These are phyloP conservation scores for Urochloa ruziziensis DNA, from an alignment of 176 grass and related monocot genomes.

Conservation along the genomic window DNA sequence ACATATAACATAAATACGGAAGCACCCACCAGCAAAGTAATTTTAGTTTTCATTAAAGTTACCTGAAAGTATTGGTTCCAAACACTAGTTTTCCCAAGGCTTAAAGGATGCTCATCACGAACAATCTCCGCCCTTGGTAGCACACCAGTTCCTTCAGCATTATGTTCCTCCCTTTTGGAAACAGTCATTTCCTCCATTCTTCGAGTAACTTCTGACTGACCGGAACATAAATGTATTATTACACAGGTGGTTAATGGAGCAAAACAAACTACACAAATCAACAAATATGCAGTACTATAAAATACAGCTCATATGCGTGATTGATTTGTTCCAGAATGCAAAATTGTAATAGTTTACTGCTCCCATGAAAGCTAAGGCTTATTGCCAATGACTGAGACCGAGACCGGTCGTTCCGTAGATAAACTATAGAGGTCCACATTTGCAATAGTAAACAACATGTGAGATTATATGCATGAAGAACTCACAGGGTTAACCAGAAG, in stretches of 20 bases:
- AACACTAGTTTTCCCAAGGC: conserved; percentile 85
- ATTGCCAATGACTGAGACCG: not conserved
- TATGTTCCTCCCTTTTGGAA: conserved; percentile 49
- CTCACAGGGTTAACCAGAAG: conserved; percentile 96
- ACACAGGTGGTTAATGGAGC: conserved; percentile 2
- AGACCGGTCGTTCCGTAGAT: not conserved
- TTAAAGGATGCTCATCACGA: conserved; percentile 89
- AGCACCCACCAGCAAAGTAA: conserved; percentile 3
- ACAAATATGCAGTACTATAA: not conserved
- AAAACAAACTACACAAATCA: not conserved
- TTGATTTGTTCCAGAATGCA: conserved; percentile 1
- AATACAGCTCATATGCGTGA: not conserved
- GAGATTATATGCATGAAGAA: conserved; percentile 14
- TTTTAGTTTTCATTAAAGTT: conserved; percentile 21
- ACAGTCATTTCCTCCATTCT: conserved; percentile 73
- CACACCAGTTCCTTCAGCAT: conserved; percentile 62
- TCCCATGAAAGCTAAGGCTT: not conserved
- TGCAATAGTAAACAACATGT: conserved; percentile 3
- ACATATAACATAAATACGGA: not conserved
- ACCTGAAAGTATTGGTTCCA: conserved; percentile 99
- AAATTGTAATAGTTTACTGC: not conserved
- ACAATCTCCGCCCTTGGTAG: conserved; percentile 74
- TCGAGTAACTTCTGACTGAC: conserved; percentile 96
- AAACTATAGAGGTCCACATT: not conserved
- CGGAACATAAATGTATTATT: conserved; percentile 41